Conservation (phyloP, 768 basidiomycete species). For the Mycena maculata region DNA sequence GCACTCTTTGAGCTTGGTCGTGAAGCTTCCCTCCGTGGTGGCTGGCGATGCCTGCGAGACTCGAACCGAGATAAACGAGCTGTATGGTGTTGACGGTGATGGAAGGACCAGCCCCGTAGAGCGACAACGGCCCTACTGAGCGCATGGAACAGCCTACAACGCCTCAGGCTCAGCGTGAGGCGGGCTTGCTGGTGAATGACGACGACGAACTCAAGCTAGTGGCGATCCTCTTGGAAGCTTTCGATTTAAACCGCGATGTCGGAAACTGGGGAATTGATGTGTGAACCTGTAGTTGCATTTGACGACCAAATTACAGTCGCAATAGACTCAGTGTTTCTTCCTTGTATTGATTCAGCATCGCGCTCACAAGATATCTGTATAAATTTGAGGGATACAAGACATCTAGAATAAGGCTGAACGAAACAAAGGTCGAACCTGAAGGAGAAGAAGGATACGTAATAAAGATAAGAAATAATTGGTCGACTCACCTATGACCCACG, state of each 20-base stretch:
- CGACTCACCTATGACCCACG: too few relatives aligned
- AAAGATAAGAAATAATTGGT: too few relatives aligned
- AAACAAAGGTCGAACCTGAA: too few relatives aligned
- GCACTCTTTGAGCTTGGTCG: constrained; percentile 37
- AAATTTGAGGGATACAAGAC: too few relatives aligned
- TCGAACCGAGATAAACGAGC: background rate
- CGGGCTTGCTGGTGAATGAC: constrained; percentile 29
- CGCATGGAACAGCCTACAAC: constrained; percentile 2
- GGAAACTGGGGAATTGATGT: constrained; percentile 19
- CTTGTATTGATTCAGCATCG: too few relatives aligned
- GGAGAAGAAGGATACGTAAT: too few relatives aligned
- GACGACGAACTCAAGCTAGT: constrained; percentile 33
- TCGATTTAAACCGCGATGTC: constrained; percentile 13
- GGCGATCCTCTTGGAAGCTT: constrained; percentile 5
- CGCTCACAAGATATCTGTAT: too few relatives aligned
- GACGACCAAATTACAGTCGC: too few relatives aligned
- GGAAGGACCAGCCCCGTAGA: constrained; percentile 14
- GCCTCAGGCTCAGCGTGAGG: constrained; percentile 14
- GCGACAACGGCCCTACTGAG: constrained; percentile 5
- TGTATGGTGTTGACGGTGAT: constrained; percentile 31
- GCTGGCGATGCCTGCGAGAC: constrained; percentile 39
- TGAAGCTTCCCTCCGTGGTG: constrained; percentile 36
- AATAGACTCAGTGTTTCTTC: too few relatives aligned
- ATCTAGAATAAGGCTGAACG: too few relatives aligned
- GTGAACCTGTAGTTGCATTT: too few relatives aligned